Conservation (phyloP, 768 basidiomycete species). For the Termitomyces sp. region DNA sequence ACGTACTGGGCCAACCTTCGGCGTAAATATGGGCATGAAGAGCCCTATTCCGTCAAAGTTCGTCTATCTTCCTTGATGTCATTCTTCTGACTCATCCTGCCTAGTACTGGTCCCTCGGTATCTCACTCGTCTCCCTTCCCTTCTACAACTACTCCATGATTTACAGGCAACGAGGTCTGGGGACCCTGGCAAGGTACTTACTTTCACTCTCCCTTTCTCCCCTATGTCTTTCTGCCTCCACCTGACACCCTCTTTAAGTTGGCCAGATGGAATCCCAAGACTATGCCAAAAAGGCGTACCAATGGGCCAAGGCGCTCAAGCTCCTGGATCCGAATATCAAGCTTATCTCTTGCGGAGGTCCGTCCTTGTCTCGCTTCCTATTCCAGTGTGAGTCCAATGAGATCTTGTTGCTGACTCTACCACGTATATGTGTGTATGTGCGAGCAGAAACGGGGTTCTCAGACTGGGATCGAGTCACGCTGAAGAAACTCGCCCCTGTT, state of each 20-base stretch:
- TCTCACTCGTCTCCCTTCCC: not conserved
- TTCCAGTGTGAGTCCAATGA: not conserved
- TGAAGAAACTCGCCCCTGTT: constrained; percentile 36
- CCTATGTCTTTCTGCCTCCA: no score
- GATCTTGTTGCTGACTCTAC: not conserved
- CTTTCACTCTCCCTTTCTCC: not conserved
- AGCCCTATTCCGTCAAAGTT: constrained; percentile 47
- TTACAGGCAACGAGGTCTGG: constrained; percentile 52
- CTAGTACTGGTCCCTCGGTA: constrained; percentile 33
- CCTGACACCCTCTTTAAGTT: constrained; percentile 22
- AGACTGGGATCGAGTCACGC: constrained; percentile 37
- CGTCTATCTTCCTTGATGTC: not conserved
- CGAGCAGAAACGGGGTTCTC: constrained; percentile 32
- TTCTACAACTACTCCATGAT: constrained; percentile 12
- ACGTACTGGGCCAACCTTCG: constrained; percentile 53
- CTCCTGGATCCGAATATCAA: constrained; percentile 52
- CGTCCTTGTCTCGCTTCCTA: constrained; percentile 17
- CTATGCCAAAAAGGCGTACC: constrained; percentile 49
- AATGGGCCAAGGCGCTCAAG: constrained; percentile 57
- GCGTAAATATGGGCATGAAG: constrained; percentile 49
- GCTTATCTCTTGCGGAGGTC: constrained; percentile 50
- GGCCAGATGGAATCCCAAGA: constrained; percentile 51
- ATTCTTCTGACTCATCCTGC: not conserved
- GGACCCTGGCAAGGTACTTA: constrained; percentile 43
- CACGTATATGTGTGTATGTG: no score